Evolutionary conservation across 371 early-diverging fungal genomes (phyloP).

Genomic region (Mortierella sp.): DNA sequence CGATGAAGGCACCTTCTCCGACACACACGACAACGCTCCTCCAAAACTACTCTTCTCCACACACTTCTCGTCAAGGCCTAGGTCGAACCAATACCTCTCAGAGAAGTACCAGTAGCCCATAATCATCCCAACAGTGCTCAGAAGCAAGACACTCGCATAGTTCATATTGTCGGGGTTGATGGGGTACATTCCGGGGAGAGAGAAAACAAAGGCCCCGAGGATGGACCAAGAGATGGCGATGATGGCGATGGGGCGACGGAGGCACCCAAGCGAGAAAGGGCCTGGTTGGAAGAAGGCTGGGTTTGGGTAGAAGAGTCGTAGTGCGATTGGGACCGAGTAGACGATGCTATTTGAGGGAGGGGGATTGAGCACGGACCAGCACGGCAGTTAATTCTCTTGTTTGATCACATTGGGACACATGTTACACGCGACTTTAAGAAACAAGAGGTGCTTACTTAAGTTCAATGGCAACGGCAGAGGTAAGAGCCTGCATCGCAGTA

Average conservation of each 20-base stretch:
- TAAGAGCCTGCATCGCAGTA: conserved; percentile 35
- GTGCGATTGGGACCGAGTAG: conserved; percentile 27
- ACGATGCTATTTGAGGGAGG: conserved; percentile 23
- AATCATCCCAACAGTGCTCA: conserved; percentile 17
- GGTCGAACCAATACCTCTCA: conserved; percentile 32
- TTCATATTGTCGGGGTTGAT: conserved; percentile 42
- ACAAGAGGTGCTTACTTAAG: conserved; percentile 28
- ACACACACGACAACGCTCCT: not conserved
- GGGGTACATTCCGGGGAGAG: conserved; percentile 24
- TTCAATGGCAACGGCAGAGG: conserved; percentile 41
- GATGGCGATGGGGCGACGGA: conserved; percentile 14
- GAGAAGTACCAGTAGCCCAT: conserved; percentile 41
- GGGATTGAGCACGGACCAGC: not conserved
- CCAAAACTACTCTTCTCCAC: not conserved
- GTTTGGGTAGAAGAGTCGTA: conserved; percentile 37
- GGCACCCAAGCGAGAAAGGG: conserved; percentile 31
- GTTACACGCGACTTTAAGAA: not conserved
- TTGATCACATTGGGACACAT: not conserved
- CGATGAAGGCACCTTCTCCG: not conserved
- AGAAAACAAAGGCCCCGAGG: conserved; percentile 23
- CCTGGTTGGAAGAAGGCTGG: conserved; percentile 39
- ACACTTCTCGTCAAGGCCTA: not conserved
- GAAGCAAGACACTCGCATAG: conserved; percentile 31
- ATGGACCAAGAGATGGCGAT: conserved; percentile 25
- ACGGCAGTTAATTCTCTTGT: not conserved